These are phyloP conservation scores for Protostelium mycophagum DNA, from an alignment of 78 protist genomes.

Conservation along the genomic window DNA sequence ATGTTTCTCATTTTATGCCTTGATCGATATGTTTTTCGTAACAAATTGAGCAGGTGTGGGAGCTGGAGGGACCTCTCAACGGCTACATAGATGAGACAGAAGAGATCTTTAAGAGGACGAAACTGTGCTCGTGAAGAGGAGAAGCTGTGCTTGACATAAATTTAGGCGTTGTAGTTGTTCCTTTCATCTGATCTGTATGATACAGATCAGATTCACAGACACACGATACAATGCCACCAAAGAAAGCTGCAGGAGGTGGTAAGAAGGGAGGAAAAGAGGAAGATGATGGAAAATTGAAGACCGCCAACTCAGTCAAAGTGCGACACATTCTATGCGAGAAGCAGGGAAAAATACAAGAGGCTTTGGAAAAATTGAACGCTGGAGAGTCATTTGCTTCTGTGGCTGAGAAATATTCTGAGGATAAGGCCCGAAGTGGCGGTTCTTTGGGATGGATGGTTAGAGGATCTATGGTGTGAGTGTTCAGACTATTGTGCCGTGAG, in stretches of 20 bases:
- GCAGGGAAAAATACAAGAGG: conserved; percentile 16
- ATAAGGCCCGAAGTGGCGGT: conserved; percentile 19
- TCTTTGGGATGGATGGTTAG: conserved; percentile 10
- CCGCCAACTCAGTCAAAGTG: conserved; percentile 7
- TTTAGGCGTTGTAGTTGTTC: too few species aligned
- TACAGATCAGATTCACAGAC: too few species aligned
- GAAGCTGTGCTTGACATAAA: too few species aligned
- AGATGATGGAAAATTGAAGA: conserved; percentile 6
- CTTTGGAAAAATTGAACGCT: conserved; percentile 2
- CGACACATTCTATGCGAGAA: conserved; percentile 20
- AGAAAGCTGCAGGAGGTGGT: neutral
- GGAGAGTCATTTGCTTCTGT: conserved; percentile 11
- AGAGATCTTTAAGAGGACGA: too few species aligned
- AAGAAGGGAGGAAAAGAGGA: neutral
- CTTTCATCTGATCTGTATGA: too few species aligned
- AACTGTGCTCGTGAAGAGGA: too few species aligned
- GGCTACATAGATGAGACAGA: too few species aligned
- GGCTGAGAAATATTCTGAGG: conserved; percentile 9
- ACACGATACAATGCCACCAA: neutral
- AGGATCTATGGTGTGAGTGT: conserved; percentile 1
- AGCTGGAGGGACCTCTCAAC: too few species aligned
- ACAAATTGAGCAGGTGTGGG: too few species aligned
- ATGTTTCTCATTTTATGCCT: too few species aligned
- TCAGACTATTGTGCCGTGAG: neutral
- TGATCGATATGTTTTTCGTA: too few species aligned